Evolutionary conservation across 2,329 filamentous ascomycete species (phyloP).

Genomic region (Colletotrichum sp.): DNA sequence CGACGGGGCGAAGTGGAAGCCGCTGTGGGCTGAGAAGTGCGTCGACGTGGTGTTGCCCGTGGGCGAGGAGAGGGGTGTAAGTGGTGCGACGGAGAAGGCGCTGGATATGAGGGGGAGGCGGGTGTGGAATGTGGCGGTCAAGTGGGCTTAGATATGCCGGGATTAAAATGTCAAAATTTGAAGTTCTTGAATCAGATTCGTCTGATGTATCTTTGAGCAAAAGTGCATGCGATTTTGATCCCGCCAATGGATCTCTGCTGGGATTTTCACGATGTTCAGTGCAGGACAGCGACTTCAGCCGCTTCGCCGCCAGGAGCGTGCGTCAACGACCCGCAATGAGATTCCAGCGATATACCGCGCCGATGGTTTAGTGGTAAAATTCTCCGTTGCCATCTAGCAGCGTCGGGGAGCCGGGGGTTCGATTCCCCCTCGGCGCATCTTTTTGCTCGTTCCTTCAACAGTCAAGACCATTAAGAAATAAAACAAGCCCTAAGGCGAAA

Average conservation of each 20-base stretch:
- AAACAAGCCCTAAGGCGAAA: not conserved
- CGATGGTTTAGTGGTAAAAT: constrained; percentile 14
- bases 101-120: not conserved
- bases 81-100: not conserved
- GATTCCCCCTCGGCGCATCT: constrained; percentile 3
- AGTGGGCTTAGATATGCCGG: not conserved
- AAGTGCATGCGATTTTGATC: not conserved
- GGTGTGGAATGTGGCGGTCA: constrained; percentile 10
- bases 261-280: not conserved
- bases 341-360: rapidly evolving
- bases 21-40: constrained; percentile 1
- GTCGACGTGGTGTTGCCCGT: constrained; percentile 9
- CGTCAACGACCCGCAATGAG: not conserved
- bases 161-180: not conserved
- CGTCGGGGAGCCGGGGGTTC: constrained; percentile 12
- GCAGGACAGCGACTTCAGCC: not conserved
- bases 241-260: not conserved
- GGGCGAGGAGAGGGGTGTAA: constrained; percentile 7
- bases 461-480: not conserved
- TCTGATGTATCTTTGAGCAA: not conserved
- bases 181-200: not conserved
- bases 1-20: not conserved
- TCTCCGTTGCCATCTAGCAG: constrained; percentile 1
- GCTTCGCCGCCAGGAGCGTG: not conserved
- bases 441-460: not conserved